phyloP scores from a whole-genome alignment of 2,329 filamentous ascomycete genomes.

The Colletotrichum lentis region DNA sequence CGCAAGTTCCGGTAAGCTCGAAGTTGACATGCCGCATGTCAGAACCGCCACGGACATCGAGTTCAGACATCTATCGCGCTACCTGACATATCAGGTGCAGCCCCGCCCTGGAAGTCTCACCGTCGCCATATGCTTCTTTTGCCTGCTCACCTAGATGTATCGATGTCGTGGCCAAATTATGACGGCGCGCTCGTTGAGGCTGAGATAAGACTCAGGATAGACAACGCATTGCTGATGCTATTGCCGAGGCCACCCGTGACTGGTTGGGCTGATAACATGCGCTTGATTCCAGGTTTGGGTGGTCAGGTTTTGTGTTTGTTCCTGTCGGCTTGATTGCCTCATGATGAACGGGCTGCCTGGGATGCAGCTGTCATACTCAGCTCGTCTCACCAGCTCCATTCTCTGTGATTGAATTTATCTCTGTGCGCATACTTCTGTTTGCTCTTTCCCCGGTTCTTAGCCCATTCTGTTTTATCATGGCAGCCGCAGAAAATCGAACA shows the following conservation, averaged over 20 bases:
- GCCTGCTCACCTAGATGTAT: not conserved
- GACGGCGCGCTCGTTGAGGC: not conserved
- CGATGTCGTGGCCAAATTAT: conserved; percentile 20
- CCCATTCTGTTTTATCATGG: no score
- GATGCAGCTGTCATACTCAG: no score
- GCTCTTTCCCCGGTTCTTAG: no score
- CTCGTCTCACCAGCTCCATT: no score
- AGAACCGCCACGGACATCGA: conserved; percentile 4
- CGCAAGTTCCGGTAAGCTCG: not conserved
- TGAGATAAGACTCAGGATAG: conserved; percentile 19
- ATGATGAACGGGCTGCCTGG: no score
- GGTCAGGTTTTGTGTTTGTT: no score
- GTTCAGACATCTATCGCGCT: not conserved
- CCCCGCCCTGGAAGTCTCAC: not conserved
- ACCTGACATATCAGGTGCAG: not conserved
- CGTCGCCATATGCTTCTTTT: not conserved
- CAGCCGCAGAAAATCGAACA: no score
- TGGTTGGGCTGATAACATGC: not conserved
- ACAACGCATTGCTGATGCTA: not conserved
- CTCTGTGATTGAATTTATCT: no score
- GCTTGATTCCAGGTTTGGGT: fast-evolving
- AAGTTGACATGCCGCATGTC: conserved; percentile 11
- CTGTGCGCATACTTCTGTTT: fast-evolving
- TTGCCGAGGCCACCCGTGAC: not conserved
- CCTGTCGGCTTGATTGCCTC: no score